Base-by-base conservation (phyloP, 495 filamentous ascomycete genomes). In the Niebla homalea region DNA sequence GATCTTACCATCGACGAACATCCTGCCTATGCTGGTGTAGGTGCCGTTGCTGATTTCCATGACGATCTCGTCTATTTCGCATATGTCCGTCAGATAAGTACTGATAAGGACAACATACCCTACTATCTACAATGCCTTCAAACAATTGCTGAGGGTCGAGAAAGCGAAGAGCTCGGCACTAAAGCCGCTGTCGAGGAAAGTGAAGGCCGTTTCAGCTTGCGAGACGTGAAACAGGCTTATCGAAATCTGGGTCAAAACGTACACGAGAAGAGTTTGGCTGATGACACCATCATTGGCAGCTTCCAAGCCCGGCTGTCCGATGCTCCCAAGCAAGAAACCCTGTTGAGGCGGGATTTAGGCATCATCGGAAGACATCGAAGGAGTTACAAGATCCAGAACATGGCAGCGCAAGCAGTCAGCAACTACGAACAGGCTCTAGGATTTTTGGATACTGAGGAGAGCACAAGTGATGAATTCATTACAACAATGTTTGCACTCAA, bases 381-480 rank as follows among this genome's bases (percentile, higher is more conserved):
- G 18, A 84, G 76, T 55, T 59, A 74, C 29, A 66, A 62, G 21
- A 75, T 84, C 36, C 70, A 73, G 56, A 64, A 70, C 37, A 71
- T 72, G 3, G 72, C 79, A 6, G 71, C 77, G 55, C 71, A 81
- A 47, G 71, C 67, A 23, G 70, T 84, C n/a, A 66, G 74, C 29
- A 81, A 68, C 15, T 76, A 76, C 45, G 73, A 79, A 46, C 78
- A 83, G 59, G 80, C 80, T 4, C 62, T 79, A 16, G 60, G 72
- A 5, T 84, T 71, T 58, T 64, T 84, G 18, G 77, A 72, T 26
- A 71, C 76, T 8, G 64, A 69, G 37, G 60, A 68, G 47, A 54
- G 62, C n/a, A 74, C 70, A 5, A 51, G 65, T 0, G 80, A 84
- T 58, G 77, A 83, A 21, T 81, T 78, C 51, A 64, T 84, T 15